Conservation (phyloP, 1,139 yeast species). For the Kodamaea plutei region DNA sequence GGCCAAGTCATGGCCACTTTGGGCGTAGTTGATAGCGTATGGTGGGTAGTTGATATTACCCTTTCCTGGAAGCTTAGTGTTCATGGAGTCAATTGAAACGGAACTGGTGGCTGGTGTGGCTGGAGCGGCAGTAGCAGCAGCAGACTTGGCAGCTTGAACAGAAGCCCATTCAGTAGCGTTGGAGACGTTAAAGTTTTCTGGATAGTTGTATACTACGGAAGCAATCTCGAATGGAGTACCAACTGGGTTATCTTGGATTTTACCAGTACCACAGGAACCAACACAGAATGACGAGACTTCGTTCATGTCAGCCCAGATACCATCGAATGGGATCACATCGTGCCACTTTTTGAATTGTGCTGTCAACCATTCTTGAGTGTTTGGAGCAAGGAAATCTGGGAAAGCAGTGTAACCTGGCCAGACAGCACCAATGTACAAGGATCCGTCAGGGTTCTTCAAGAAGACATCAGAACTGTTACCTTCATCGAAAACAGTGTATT, state of each 20-base stretch:
- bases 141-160: conserved; percentile 13
- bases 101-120: conserved; percentile 11
- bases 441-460: conserved; percentile 27
- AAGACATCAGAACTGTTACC: conserved; percentile 25
- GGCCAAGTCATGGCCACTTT: conserved; percentile 25
- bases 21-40: conserved; percentile 22
- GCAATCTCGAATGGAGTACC: conserved; percentile 18
- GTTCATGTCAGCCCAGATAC: conserved; percentile 36
- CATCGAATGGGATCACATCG: conserved; percentile 23
- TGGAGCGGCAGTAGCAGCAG: conserved; percentile 11
- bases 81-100: conserved; percentile 15
- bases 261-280: conserved; percentile 25
- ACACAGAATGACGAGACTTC: conserved; percentile 32
- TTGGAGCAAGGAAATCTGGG: conserved; percentile 27
- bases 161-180: conserved; percentile 20
- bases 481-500: conserved; percentile 20
- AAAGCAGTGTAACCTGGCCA: conserved; percentile 29
- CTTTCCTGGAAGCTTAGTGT: conserved; percentile 20
- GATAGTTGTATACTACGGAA: conserved; percentile 15
- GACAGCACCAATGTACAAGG: conserved; percentile 21
- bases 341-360: conserved; percentile 20
- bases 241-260: conserved; percentile 19
- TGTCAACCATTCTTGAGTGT: conserved; percentile 23
- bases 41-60: conserved; percentile 33
- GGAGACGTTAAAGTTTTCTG: conserved; percentile 17